Evolutionary conservation across 2,329 filamentous ascomycete genomes (phyloP).

Genomic region (Uncinocarpus reesii): DNA sequence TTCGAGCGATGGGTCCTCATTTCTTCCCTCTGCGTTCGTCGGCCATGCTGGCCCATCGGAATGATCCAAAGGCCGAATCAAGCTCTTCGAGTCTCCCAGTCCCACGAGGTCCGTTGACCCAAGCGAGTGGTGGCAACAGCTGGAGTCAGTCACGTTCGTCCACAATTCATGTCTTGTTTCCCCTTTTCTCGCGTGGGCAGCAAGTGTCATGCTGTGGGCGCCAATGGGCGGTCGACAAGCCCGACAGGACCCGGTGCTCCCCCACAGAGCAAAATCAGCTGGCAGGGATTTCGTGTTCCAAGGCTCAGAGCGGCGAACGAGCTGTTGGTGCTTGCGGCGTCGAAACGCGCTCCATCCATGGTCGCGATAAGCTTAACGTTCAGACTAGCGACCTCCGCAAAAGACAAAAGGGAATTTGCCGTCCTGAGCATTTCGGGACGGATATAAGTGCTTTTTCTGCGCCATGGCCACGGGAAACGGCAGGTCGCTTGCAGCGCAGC

Average conservation of each 20-base stretch:
- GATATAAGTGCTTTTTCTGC: background rate
- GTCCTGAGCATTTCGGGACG: no score
- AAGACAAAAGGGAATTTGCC: no score
- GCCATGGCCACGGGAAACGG: background rate
- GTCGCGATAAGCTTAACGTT: constrained; percentile 4
- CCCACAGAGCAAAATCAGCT: background rate
- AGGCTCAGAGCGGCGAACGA: no score
- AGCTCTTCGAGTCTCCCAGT: background rate
- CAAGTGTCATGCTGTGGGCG: background rate
- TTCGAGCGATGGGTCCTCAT: background rate
- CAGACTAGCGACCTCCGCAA: background rate
- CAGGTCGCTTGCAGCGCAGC: background rate
- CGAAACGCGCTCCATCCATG: no score
- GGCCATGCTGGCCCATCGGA: background rate
- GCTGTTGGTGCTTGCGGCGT: no score
- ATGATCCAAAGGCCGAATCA: background rate
- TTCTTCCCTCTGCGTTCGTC: background rate
- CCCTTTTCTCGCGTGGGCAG: constrained; percentile 1
- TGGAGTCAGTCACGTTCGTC: no score
- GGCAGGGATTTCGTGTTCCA: background rate
- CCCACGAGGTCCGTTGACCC: background rate
- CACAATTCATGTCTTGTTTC: no score
- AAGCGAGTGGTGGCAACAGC: no score
- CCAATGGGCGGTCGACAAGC: background rate
- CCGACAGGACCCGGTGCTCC: background rate